A percentile compares a stretch with the other conserved stretches of the same genome.
Conservation (phyloP, 2,329 filamentous ascomycete genomes). For the Thermoascus crustaceus region DNA sequence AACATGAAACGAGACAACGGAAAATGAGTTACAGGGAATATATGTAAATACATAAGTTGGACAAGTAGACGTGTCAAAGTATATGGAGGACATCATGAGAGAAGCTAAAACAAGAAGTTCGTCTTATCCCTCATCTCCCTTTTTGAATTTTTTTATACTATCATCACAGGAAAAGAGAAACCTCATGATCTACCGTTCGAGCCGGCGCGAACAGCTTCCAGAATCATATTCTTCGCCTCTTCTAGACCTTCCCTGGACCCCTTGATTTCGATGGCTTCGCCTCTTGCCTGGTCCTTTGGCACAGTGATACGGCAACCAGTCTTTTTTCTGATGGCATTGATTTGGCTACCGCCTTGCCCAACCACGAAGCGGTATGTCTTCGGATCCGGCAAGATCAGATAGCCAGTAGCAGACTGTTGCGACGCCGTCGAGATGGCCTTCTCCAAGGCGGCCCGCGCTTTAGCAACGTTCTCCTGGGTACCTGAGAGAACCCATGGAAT, state of each 20-base stretch:
- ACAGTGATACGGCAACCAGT: slow-evolving; percentile 93
- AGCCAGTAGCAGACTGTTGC: slow-evolving; percentile 58
- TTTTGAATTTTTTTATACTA: slow-evolving; percentile 1
- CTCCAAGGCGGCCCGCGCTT: slow-evolving; percentile 68
- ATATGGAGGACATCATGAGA: not conserved
- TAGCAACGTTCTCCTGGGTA: slow-evolving; percentile 66
- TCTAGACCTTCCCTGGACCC: slow-evolving; percentile 74
- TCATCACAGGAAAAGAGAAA: slow-evolving; percentile 7
- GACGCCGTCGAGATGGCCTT: slow-evolving; percentile 58
- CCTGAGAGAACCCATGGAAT: slow-evolving; percentile 82
- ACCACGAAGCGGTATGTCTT: slow-evolving; percentile 85
- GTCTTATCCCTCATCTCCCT: not conserved
- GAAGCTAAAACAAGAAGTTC: not conserved
- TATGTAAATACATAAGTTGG: not conserved
- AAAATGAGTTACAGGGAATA: not conserved
- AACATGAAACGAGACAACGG: not conserved
- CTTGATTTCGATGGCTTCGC: slow-evolving; percentile 83
- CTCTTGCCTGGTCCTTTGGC: slow-evolving; percentile 64
- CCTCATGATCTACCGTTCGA: slow-evolving; percentile 13
- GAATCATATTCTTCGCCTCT: slow-evolving; percentile 77
- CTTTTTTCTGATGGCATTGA: slow-evolving; percentile 85
- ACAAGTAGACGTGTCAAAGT: not conserved
- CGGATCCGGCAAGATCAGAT: slow-evolving; percentile 82
- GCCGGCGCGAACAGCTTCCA: slow-evolving; percentile 62
- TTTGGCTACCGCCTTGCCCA: slow-evolving; percentile 78